Conservation (phyloP, 2,329 filamentous ascomycete species). For the Colletotrichum agaves region DNA sequence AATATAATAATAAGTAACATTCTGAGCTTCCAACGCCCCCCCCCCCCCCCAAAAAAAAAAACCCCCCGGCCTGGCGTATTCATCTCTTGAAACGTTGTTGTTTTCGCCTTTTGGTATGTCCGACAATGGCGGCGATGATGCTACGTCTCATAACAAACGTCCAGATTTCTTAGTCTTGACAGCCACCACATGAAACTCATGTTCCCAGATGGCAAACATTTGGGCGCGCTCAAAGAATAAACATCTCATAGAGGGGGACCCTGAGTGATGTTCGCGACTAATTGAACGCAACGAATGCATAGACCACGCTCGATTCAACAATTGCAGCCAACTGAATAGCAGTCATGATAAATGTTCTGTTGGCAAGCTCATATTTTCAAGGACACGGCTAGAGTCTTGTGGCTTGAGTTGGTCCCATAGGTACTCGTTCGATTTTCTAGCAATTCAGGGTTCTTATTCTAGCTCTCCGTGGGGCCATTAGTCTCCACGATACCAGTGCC, state of each 20-base stretch:
- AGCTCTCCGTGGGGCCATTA: too few species aligned
- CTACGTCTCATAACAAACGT: not conserved
- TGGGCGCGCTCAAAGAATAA: constrained; percentile 1
- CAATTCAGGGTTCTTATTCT: too few species aligned
- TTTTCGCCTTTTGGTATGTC: not conserved
- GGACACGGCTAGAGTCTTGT: not conserved
- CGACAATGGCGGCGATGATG: not conserved
- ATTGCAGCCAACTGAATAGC: not conserved
- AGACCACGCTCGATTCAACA: not conserved
- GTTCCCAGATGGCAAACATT: constrained; percentile 8
- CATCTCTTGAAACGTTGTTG: not conserved
- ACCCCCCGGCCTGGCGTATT: not conserved
- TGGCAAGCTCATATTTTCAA: not conserved
- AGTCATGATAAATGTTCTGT: not conserved
- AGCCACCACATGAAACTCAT: not conserved
- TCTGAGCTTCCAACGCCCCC: not conserved
- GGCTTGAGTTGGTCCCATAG: too few species aligned
- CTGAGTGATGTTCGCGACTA: not conserved
- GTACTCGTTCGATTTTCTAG: too few species aligned
- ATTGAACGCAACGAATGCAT: not conserved
- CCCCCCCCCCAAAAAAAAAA: too few species aligned
- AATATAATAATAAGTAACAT: constrained; percentile 18
- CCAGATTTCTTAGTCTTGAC: not conserved
- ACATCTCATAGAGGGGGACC: not conserved
- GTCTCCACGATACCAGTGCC: too few species aligned